Conservation (phyloP, 2,329 filamentous ascomycete genomes). For the Annulohypoxylon truncatum region DNA sequence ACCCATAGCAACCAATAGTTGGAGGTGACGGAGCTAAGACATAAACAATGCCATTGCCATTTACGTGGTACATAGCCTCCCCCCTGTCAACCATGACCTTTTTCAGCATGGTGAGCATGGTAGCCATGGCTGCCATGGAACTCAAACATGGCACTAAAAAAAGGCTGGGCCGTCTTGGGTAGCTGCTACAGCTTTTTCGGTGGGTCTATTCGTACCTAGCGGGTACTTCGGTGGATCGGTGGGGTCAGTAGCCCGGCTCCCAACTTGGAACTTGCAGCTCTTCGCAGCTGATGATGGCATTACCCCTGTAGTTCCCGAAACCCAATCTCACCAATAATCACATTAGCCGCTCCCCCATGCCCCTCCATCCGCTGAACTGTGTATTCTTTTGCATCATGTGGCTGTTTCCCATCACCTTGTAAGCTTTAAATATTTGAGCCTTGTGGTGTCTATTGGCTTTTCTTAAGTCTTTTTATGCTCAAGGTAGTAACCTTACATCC, state of each 20-base stretch:
- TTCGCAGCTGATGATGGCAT: slow-evolving; percentile 35
- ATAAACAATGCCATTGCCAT: slow-evolving; percentile 47
- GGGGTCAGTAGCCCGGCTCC: slow-evolving; percentile 28
- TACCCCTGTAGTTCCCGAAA: slow-evolving; percentile 33
- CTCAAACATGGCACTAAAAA: neutral
- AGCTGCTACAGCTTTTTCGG: slow-evolving; percentile 33
- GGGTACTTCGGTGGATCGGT: slow-evolving; percentile 15
- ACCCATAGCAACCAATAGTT: slow-evolving; percentile 47
- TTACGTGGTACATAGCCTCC: neutral
- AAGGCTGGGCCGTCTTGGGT: slow-evolving; percentile 26
- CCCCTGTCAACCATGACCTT: slow-evolving; percentile 1
- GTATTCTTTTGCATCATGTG: slow-evolving; percentile 17
- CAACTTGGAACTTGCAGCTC: slow-evolving; percentile 34
- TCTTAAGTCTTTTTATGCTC: neutral
- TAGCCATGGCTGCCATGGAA: slow-evolving; percentile 8
- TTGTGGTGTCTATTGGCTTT: slow-evolving; percentile 19
- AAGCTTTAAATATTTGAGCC: slow-evolving; percentile 22
- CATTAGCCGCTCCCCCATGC: slow-evolving; percentile 21
- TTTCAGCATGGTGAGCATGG: neutral
- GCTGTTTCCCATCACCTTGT: slow-evolving; percentile 12
- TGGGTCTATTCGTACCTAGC: slow-evolving; percentile 24
- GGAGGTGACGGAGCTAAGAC: slow-evolving; percentile 37
- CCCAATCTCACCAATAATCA: slow-evolving; percentile 22
- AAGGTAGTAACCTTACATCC: neutral
- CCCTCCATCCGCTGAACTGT: slow-evolving; percentile 28